Conservation (phyloP, 139 green algal genomes). For the Tetradesmus lagerheimii region DNA sequence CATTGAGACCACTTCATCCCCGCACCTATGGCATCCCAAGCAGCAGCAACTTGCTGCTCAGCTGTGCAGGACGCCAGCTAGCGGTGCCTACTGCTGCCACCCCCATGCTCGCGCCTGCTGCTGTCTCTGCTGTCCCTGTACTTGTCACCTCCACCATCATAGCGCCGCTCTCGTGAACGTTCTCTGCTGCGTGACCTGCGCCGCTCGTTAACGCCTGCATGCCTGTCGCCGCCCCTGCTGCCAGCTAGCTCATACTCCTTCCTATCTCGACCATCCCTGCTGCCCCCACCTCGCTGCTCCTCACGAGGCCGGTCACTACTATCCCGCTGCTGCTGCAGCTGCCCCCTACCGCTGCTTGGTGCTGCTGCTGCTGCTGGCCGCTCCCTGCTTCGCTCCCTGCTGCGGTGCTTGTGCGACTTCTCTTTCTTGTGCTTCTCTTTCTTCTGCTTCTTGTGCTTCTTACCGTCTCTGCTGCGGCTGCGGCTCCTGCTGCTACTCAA, state of each 20-base stretch:
- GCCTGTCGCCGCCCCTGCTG: neutral
- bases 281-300: neutral
- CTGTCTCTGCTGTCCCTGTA: neutral
- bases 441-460: neutral
- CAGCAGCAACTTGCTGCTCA: neutral
- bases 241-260: neutral
- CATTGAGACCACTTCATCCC: neutral
- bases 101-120: neutral
- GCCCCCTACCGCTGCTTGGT: neutral
- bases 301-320: neutral
- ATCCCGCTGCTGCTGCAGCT: neutral
- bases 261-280: neutral
- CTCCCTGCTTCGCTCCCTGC: neutral
- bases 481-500: neutral
- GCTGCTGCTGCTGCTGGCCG: constrained; percentile 10
- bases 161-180: neutral
- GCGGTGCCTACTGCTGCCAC: neutral
- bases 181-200: neutral
- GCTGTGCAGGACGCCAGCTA: neutral
- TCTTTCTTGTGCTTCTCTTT: constrained; percentile 32
- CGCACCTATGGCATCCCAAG: neutral
- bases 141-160: neutral
- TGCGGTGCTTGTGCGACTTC: constrained; percentile 17
- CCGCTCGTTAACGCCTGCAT: neutral
- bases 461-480: neutral